Evolutionary conservation across 2,329 filamentous ascomycete species (phyloP).

Genomic region (Pezicula rhizophila): DNA sequence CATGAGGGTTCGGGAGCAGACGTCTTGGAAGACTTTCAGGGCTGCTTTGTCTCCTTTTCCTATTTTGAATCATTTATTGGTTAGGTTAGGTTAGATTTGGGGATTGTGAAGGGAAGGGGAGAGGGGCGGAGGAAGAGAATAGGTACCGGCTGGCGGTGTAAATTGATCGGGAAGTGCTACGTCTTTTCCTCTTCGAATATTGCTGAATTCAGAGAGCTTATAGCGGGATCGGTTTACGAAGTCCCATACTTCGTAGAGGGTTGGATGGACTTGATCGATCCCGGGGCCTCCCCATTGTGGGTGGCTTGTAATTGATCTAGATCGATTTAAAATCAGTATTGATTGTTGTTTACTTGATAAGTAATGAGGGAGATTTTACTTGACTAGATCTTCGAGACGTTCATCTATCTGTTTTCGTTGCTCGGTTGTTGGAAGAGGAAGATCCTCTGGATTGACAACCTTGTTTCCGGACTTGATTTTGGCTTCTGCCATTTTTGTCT

Average conservation of each 20-base stretch:
- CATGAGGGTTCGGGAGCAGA: slow-evolving; percentile 3
- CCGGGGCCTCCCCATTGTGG: not conserved
- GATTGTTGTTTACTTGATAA: not conserved
- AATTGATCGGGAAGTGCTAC: not conserved
- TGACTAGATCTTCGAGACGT: not conserved
- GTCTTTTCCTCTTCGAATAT: slow-evolving; percentile 14
- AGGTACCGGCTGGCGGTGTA: not conserved
- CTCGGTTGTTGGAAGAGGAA: not conserved
- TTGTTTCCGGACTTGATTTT: no score
- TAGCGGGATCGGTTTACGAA: slow-evolving; percentile 34
- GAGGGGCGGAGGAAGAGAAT: no score
- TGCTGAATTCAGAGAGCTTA: slow-evolving; percentile 34
- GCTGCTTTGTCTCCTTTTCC: slow-evolving; percentile 6
- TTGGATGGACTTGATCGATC: slow-evolving; percentile 10
- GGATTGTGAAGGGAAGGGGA: no score
- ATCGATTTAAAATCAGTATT: no score
- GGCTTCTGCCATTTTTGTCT: no score
- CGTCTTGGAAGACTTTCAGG: slow-evolving; percentile 3
- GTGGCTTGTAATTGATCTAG: not conserved
- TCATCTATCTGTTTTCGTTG: not conserved
- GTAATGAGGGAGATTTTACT: not conserved
- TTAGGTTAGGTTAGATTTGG: no score
- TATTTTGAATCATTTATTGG: not conserved
- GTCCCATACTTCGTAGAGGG: slow-evolving; percentile 33
- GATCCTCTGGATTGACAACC: not conserved